Evolutionary conservation across 495 filamentous ascomycete species (phyloP).

Genomic region (Ascodesmis nigricans): DNA sequence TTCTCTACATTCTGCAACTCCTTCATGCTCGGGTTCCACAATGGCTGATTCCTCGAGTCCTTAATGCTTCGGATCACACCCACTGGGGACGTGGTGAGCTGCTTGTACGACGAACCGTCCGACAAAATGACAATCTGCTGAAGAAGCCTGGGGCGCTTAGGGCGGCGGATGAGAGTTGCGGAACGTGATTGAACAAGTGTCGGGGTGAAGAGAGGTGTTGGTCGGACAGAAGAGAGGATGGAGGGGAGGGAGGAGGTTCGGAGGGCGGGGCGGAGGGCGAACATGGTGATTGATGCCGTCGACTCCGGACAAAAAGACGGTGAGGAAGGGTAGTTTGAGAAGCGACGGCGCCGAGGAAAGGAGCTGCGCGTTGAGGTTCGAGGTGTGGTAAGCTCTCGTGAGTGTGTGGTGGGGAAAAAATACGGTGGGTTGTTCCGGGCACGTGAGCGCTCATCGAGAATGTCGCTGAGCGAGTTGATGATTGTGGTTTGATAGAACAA

Average conservation of each 20-base stretch:
- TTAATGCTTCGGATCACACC: slow-evolving; percentile 57
- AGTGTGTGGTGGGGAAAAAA: slow-evolving; percentile 4
- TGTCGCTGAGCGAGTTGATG: too few relatives aligned
- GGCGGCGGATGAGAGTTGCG: slow-evolving; percentile 72
- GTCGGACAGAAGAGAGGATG: slow-evolving; percentile 5
- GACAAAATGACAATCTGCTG: slow-evolving; percentile 84
- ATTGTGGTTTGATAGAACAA: too few relatives aligned
- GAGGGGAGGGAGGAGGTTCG: slow-evolving; percentile 26
- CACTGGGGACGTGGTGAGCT: slow-evolving; percentile 67
- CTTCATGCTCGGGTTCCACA: slow-evolving; percentile 73
- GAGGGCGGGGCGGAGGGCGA: slow-evolving; percentile 21
- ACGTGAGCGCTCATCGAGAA: too few relatives aligned
- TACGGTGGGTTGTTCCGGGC: slow-evolving; percentile 11
- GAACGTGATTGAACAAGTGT: slow-evolving; percentile 11
- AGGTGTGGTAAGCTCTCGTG: slow-evolving; percentile 1
- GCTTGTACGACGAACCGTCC: slow-evolving; percentile 73
- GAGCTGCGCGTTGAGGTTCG: too few relatives aligned
- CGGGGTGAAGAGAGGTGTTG: slow-evolving; percentile 11
- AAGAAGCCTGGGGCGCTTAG: slow-evolving; percentile 81
- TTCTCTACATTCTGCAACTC: slow-evolving; percentile 70
- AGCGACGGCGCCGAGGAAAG: too few relatives aligned
- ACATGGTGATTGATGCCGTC: background rate
- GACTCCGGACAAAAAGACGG: too few relatives aligned
- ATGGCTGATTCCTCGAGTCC: slow-evolving; percentile 64
- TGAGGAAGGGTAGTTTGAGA: too few relatives aligned